Evolutionary conservation across 2,329 filamentous ascomycete species (phyloP).

Genomic region (Colletotrichum simmondsii): DNA sequence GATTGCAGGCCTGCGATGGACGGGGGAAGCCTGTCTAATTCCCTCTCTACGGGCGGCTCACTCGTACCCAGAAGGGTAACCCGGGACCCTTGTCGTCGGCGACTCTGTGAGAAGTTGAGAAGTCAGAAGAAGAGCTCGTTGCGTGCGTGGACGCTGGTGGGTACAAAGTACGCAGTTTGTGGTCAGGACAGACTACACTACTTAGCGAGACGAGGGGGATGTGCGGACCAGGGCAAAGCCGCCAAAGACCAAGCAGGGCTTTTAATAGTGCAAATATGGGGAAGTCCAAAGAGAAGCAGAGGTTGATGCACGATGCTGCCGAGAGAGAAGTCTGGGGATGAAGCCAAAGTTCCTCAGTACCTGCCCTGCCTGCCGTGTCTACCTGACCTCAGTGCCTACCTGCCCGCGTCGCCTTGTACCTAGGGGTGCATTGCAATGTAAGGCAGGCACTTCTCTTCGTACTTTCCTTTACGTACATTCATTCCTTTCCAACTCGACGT

Average conservation of each 20-base stretch:
- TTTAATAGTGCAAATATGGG: conserved; percentile 31
- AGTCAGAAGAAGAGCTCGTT: not conserved
- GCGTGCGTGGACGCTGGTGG: not conserved
- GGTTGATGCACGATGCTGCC: conserved; percentile 30
- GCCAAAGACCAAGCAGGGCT: conserved; percentile 22
- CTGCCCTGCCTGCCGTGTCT: not conserved
- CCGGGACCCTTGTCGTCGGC: conserved; percentile 19
- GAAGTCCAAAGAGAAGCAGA: conserved; percentile 23
- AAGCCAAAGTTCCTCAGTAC: not conserved
- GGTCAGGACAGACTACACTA: conserved; percentile 1
- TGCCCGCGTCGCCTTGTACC: not conserved
- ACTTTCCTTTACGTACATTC: not conserved
- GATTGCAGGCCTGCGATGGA: conserved; percentile 17
- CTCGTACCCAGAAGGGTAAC: conserved; percentile 7
- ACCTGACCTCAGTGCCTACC: not conserved
- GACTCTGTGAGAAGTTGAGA: not conserved
- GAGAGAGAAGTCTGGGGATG: conserved; percentile 25
- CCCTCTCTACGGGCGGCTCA: not conserved
- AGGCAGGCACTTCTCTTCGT: not conserved
- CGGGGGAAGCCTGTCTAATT: conserved; percentile 26
- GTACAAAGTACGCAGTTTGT: not conserved
- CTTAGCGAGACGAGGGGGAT: conserved; percentile 10
- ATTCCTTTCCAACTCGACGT: not conserved
- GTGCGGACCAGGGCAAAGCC: conserved; percentile 16
- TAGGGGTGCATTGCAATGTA: not conserved